Evolutionary conservation across 140 eudicot species (phyloP).

Genomic region (Bidens hawaiensis): DNA sequence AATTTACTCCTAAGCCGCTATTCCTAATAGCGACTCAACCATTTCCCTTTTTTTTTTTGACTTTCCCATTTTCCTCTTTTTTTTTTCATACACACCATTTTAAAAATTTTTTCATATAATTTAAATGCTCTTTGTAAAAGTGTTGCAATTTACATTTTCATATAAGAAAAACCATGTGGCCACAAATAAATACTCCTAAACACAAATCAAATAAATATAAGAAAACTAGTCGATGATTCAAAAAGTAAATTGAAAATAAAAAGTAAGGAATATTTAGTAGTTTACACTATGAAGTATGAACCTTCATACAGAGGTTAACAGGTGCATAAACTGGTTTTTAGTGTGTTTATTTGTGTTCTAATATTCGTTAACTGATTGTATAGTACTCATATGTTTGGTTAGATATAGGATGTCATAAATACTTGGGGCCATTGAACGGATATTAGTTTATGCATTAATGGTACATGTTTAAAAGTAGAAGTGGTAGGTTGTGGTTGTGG

Average conservation of each 20-base stretch:
- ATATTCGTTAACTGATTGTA: neutral
- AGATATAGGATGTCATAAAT: neutral
- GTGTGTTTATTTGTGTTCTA: neutral
- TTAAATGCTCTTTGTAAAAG: no score
- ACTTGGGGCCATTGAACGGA: neutral
- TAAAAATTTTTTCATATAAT: no score
- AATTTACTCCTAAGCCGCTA: no score
- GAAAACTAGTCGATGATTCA: neutral
- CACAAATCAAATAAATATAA: neutral
- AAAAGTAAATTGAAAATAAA: neutral
- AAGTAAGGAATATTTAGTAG: neutral
- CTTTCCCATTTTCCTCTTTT: no score
- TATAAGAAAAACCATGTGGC: neutral
- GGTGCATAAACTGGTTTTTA: neutral
- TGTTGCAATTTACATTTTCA: neutral
- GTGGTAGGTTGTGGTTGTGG: neutral
- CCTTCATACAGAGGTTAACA: neutral
- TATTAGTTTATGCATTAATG: neutral
- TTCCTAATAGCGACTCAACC: no score
- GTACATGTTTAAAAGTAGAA: neutral
- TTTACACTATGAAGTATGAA: neutral
- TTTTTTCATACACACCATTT: no score
- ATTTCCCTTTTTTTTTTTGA: no score
- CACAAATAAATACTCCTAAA: neutral
- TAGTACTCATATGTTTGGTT: neutral